phyloP scores from a whole-genome alignment of 306 rosid genomes.

The Casuarina glauca region DNA sequence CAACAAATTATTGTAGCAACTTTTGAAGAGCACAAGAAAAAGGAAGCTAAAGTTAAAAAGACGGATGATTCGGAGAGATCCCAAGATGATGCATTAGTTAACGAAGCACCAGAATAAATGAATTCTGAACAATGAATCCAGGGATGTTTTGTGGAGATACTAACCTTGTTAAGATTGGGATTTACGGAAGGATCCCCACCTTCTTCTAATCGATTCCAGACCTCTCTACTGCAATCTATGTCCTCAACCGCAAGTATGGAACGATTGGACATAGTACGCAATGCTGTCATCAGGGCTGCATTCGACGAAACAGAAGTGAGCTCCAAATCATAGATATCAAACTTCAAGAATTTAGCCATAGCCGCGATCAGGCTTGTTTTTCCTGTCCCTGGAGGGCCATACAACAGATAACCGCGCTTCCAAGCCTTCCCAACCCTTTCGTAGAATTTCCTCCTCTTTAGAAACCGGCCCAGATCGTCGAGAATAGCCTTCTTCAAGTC shows the following conservation, averaged over 20 bases:
- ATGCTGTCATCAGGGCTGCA: conserved; percentile 16
- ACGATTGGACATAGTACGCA: conserved; percentile 28
- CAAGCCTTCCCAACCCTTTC: conserved; percentile 46
- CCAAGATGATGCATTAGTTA: no score
- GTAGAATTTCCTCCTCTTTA: conserved; percentile 42
- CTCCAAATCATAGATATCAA: conserved; percentile 50
- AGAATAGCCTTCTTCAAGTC: conserved; percentile 22
- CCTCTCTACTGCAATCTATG: conserved; percentile 40
- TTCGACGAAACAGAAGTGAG: conserved; percentile 22
- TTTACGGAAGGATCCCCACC: no score
- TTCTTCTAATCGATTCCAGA: conserved; percentile 20
- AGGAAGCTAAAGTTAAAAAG: no score
- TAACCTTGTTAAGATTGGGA: no score
- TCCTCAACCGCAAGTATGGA: conserved; percentile 50
- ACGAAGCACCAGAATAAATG: no score
- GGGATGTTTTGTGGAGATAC: no score
- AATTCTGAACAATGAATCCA: no score
- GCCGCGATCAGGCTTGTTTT: conserved; percentile 47
- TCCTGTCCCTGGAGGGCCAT: conserved; percentile 49
- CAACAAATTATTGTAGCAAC: no score
- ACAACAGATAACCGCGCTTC: conserved; percentile 46
- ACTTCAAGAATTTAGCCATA: conserved; percentile 38
- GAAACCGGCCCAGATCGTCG: conserved; percentile 35
- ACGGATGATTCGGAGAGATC: no score
- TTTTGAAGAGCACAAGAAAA: no score